These are phyloP conservation scores for Escallonia rubra DNA, from an alignment of 129 eudicot species.

Conservation along the genomic window DNA sequence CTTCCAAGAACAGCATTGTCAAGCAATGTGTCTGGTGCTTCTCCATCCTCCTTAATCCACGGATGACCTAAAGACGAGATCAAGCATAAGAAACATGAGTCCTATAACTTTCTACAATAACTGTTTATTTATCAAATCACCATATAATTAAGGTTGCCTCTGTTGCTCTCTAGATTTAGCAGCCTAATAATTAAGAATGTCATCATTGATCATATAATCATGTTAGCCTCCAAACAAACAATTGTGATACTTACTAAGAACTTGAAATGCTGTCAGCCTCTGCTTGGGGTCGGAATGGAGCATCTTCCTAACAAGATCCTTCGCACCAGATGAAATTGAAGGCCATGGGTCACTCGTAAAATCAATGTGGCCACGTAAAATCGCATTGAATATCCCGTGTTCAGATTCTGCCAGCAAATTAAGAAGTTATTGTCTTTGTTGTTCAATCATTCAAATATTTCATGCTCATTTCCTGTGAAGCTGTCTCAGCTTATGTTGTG, in stretches of 20 bases:
- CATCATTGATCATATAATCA: no score
- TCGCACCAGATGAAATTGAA: slow-evolving; percentile 59
- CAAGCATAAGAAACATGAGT: not conserved
- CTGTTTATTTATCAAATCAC: no score
- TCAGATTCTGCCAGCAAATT: slow-evolving; percentile 56
- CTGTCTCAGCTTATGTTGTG: no score
- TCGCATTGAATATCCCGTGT: slow-evolving; percentile 79
- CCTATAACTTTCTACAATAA: not conserved
- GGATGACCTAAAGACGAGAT: slow-evolving; percentile 55
- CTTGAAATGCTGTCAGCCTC: slow-evolving; percentile 76
- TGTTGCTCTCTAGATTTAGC: no score
- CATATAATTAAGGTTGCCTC: no score
- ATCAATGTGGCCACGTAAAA: slow-evolving; percentile 63
- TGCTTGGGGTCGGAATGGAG: slow-evolving; percentile 72
- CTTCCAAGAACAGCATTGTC: slow-evolving; percentile 79
- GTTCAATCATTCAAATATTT: not conserved
- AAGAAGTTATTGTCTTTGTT: not conserved
- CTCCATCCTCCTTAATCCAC: slow-evolving; percentile 91
- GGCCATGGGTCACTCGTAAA: slow-evolving; percentile 82
- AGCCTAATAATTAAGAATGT: no score
- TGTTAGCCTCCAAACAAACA: no score
- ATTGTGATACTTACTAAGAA: slow-evolving; percentile 49
- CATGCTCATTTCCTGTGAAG: no score
- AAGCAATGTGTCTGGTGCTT: slow-evolving; percentile 87
- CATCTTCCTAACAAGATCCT: slow-evolving; percentile 80